phyloP scores from a whole-genome alignment of 352 stramenopile species.

The Phytophthora idaei region DNA sequence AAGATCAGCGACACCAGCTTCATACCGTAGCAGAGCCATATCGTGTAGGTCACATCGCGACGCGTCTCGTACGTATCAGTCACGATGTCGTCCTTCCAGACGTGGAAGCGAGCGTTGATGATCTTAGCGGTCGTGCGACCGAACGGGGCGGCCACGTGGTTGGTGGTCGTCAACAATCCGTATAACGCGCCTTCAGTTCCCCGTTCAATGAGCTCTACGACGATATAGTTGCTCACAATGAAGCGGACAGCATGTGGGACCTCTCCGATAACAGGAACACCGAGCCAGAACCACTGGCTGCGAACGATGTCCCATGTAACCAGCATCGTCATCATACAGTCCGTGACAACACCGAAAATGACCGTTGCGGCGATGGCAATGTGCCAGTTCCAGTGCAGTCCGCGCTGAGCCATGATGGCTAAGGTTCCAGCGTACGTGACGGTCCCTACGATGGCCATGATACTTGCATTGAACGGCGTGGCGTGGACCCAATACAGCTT shows the following conservation, averaged over 20 bases:
- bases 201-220: constrained; percentile 61
- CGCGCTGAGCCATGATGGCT: constrained; percentile 48
- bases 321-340: constrained; percentile 60
- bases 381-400: constrained; percentile 65
- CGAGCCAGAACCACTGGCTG: constrained; percentile 71
- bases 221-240: constrained; percentile 62
- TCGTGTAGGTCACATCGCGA: constrained; percentile 61
- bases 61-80: constrained; percentile 50
- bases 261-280: constrained; percentile 57
- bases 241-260: constrained; percentile 56
- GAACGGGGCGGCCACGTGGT: constrained; percentile 56
- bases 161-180: constrained; percentile 54
- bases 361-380: constrained; percentile 50
- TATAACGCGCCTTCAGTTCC: constrained; percentile 64
- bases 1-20: constrained; percentile 61
- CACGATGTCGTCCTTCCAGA: constrained; percentile 60
- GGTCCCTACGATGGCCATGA: constrained; percentile 60
- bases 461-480: constrained; percentile 58
- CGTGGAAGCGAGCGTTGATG: constrained; percentile 56
- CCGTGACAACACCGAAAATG: constrained; percentile 43
- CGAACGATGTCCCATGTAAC: constrained; percentile 56
- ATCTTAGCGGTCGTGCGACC: constrained; percentile 55
- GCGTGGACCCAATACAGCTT: constrained; percentile 63
- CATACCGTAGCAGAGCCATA: constrained; percentile 58
- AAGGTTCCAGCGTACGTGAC: constrained; percentile 55